These are phyloP conservation scores for Ascomycota sp. DNA, from an alignment of 2,329 filamentous ascomycete species.

Conservation along the genomic window DNA sequence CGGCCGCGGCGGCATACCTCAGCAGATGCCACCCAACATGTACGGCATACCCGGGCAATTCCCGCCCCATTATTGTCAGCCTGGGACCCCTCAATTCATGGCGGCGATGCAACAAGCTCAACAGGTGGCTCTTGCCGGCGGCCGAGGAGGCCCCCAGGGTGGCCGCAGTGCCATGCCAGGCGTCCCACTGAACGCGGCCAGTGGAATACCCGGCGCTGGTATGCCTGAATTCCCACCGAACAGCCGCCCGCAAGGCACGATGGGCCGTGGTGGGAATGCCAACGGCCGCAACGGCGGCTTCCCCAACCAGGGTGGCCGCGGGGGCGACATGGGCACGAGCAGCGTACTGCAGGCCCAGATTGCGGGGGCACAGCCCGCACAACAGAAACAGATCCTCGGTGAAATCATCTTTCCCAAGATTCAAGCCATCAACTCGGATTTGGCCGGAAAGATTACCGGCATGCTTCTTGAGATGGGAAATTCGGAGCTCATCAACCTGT, in stretches of 20 bases:
- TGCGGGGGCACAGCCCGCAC: slow-evolving; percentile 34
- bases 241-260: slow-evolving; percentile 29
- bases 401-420: slow-evolving; percentile 99
- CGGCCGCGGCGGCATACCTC: slow-evolving; percentile 69
- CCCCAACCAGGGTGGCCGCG: slow-evolving; percentile 26
- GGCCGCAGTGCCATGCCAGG: slow-evolving; percentile 56
- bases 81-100: slow-evolving; percentile 60
- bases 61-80: slow-evolving; percentile 62
- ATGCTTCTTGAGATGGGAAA: slow-evolving; percentile 99
- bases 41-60: slow-evolving; percentile 67
- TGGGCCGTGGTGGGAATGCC: slow-evolving; percentile 22
- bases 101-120: slow-evolving; percentile 66
- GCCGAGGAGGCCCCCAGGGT: slow-evolving; percentile 43
- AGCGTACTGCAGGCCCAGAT: slow-evolving; percentile 37
- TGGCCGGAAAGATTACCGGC: slow-evolving; percentile 97
- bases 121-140: slow-evolving; percentile 36
- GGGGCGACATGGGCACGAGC: slow-evolving; percentile 12
- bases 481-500: slow-evolving; percentile 80
- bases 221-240: slow-evolving; percentile 38
- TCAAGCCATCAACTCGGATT: slow-evolving; percentile 75
- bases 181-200: slow-evolving; percentile 44
- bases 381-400: slow-evolving; percentile 98
- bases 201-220: slow-evolving; percentile 25
- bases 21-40: slow-evolving; percentile 73
- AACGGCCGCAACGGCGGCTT: slow-evolving; percentile 23